Base-by-base conservation (phyloP, 1,284 basidiomycete species). In the Schizophyllum amplum region DNA sequence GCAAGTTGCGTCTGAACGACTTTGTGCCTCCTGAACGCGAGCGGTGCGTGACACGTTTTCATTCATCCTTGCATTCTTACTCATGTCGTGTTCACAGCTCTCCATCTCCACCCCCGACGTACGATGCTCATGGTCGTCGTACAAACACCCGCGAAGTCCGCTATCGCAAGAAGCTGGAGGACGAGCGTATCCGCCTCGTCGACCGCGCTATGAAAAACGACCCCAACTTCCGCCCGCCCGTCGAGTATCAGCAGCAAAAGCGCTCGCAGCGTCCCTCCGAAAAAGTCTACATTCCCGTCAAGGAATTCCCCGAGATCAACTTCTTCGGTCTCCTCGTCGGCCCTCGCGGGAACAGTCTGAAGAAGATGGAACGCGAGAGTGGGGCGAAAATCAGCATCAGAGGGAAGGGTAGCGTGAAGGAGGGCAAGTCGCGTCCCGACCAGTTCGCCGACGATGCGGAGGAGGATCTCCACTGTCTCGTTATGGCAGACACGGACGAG, bases 251-350 rank as follows among this genome's bases (percentile, higher is more conserved):
- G 60, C 93, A 95, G 70, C 90, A 93, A 67, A 93, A 94, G 69
- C 87, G 92, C 52, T 92, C 90, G 46, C 89, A 92, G 59, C 84
- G 93, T 53, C 94, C 94, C 15, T 90, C 89, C 52, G 97, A 99
- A 60, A 99, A 99, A 74, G 96, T 99, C 58, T 99, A 98, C 70
- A 95, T 99, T 61, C 97, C 97, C 24, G 94, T 98, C 67, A 98
- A 99, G 71, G 97, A 99, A 74, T 99, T 99, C 68, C 97, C 97
- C 4, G 96, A 99, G 74, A 99, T 99, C 79, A 99, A 99, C 73
- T 99, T 99, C 74, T 99, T 99, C 67, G 97, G 97, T 66, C 79
- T 99, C 59, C 84, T 99, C 59, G 96, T 99, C 61, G 97, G 97
- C 47, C 97, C 97, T 66, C 90, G 97, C 67, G 97, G 97, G 52